phyloP scores from a whole-genome alignment of 257 asterid species.

The Catharanthus roseus region DNA sequence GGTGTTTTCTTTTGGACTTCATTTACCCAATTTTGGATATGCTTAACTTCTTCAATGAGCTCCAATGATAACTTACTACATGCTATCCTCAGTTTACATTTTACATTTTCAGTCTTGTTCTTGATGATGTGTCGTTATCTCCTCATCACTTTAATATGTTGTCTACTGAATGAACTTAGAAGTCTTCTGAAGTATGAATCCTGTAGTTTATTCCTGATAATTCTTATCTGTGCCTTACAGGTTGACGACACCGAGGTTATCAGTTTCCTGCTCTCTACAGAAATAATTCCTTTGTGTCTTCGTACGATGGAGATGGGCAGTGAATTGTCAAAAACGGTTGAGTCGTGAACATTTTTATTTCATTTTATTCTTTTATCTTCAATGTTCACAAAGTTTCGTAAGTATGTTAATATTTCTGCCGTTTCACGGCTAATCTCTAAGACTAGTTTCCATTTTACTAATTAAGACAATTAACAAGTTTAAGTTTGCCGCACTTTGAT shows the following conservation, averaged over 20 bases:
- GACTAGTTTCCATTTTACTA: not conserved
- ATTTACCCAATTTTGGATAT: no score
- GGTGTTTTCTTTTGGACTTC: not conserved
- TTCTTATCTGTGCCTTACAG: conserved; percentile 28
- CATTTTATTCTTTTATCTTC: not conserved
- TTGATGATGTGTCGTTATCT: not conserved
- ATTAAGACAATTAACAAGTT: no score
- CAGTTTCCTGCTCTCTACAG: conserved; percentile 86
- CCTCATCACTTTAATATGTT: not conserved
- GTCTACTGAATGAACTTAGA: not conserved
- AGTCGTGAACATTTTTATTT: conserved; percentile 21
- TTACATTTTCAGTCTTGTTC: not conserved
- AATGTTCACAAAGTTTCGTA: not conserved
- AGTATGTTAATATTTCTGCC: not conserved
- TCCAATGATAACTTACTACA: not conserved
- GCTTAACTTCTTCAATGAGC: not conserved
- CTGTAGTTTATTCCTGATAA: not conserved
- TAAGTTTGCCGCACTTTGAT: not conserved
- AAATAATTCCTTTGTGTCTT: conserved; percentile 88
- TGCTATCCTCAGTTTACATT: no score
- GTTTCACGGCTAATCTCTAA: not conserved
- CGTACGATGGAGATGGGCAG: conserved; percentile 99
- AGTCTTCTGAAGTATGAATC: not conserved
- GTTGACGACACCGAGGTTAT: conserved; percentile 94
- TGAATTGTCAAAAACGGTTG: conserved; percentile 88